Evolutionary conservation across 371 early-diverging fungal species (phyloP), one percentile per base, ranked within the genome.

Genomic region (Parasitella parasitica): DNA sequence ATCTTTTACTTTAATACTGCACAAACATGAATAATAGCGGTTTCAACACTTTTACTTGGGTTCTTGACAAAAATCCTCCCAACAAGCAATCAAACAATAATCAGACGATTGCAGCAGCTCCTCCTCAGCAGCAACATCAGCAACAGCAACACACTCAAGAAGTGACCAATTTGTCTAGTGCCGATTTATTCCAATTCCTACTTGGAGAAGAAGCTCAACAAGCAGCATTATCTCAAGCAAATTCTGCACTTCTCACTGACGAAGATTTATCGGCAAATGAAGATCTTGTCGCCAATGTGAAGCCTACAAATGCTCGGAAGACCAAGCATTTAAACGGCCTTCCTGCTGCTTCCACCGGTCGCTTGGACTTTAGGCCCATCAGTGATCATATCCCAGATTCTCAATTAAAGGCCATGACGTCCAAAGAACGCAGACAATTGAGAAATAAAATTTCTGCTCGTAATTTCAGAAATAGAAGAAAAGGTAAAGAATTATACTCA

Each of bases 391-490:
- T 69, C 7, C 57, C 72, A 22, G 77, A 77, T 34, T 64, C 72
- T 27, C 76, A 77, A 57, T 46, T 83, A 20, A 86, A 86, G 57
- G 80, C 81, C 51, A 83, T 92, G 79, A 80, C 88, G 2, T 81
- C 91, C n/a, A 92, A 90, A 62, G 93, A 95, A 71, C 83, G 94
- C n/a, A 80, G 94, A 41, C 94, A 93, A 67, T 71, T 94, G 54
- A 78, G 94, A 30, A 95, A 95, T 78, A 94, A 94, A 71, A 88
- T 94, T 32, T 92, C 93, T n/a, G 95, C 95, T 13, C 79, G 95
- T 59, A 92, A 92, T 70, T 95, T 95, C 69, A 84, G 95, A 38
- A 88, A 89, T 56, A 85, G 94, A 43, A 79, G 94, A 78, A 95
- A 95, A 77, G 92, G 91, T 90, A 82, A 68, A 70, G 52, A 3